These are phyloP conservation scores for Agapanthus africanus DNA, from an alignment of 106 monocot genomes.

Conservation along the genomic window DNA sequence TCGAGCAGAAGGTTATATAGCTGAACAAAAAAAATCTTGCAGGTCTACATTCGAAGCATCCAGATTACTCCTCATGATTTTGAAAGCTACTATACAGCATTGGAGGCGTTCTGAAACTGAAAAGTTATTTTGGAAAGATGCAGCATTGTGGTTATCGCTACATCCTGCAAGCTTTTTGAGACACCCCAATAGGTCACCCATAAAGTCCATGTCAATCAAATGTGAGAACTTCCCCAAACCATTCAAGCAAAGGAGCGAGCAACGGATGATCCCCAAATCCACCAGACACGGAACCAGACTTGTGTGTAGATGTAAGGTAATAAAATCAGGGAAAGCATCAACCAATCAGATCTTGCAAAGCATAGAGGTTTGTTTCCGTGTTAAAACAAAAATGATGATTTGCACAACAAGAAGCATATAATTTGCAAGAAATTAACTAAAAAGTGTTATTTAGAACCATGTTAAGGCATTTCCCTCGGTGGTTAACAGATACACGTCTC, in stretches of 20 bases:
- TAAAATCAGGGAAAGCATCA: background rate
- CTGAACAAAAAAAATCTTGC: slow-evolving; percentile 80
- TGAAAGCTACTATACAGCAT: slow-evolving; percentile 92
- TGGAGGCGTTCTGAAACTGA: slow-evolving; percentile 85
- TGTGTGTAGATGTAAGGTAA: slow-evolving; percentile 22
- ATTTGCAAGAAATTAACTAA: background rate
- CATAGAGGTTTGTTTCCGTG: background rate
- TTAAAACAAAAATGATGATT: background rate
- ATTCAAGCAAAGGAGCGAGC: slow-evolving; percentile 74
- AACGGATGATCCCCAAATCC: slow-evolving; percentile 46
- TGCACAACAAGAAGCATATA: too few relatives aligned
- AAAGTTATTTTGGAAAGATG: slow-evolving; percentile 25
- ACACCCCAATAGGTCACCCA: slow-evolving; percentile 73
- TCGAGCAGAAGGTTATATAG: slow-evolving; percentile 87
- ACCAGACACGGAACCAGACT: slow-evolving; percentile 15
- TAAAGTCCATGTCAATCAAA: slow-evolving; percentile 90
- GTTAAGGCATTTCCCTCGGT: background rate
- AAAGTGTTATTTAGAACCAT: background rate
- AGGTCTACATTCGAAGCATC: slow-evolving; percentile 93
- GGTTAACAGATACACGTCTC: background rate
- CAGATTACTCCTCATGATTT: slow-evolving; percentile 90
- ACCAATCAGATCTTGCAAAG: background rate
- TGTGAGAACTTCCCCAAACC: slow-evolving; percentile 94
- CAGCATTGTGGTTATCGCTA: slow-evolving; percentile 16
- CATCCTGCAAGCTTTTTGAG: slow-evolving; percentile 77